Percentiles rank a stretch among this genome's conserved stretches.
Evolutionary conservation across 1,284 basidiomycete genomes (phyloP).

Genomic region (Marasmius sp.): DNA sequence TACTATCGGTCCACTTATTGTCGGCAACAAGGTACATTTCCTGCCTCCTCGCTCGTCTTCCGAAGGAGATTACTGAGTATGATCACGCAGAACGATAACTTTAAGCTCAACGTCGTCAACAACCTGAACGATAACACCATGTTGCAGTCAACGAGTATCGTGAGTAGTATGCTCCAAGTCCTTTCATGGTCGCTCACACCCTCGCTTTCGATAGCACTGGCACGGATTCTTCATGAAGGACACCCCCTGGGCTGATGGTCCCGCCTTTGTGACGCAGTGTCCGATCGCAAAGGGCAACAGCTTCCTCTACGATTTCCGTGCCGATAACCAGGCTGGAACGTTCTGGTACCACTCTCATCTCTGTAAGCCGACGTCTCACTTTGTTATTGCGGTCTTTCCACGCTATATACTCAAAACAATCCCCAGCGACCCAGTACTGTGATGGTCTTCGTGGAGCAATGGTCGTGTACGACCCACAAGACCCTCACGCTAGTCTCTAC

Average conservation of each 20-base stretch:
- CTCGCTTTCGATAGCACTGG: slow-evolving; percentile 31
- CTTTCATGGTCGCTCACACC: background rate
- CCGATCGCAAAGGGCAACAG: slow-evolving; percentile 35
- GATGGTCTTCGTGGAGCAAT: slow-evolving; percentile 47
- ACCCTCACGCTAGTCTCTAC: slow-evolving; percentile 41
- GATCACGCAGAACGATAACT: slow-evolving; percentile 16
- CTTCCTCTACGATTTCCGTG: slow-evolving; percentile 34
- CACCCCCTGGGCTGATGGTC: slow-evolving; percentile 35
- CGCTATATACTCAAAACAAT: background rate
- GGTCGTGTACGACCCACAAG: slow-evolving; percentile 45
- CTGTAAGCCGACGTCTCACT: slow-evolving; percentile 21
- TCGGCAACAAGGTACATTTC: slow-evolving; percentile 15
- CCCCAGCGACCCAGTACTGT: slow-evolving; percentile 33
- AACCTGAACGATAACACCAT: slow-evolving; percentile 20
- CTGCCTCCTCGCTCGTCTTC: background rate
- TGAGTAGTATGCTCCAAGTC: background rate
- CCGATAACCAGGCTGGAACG: slow-evolving; percentile 37
- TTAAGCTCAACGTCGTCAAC: slow-evolving; percentile 23
- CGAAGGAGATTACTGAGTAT: background rate
- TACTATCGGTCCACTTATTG: slow-evolving; percentile 18
- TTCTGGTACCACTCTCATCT: slow-evolving; percentile 47
- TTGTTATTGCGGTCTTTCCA: too few species aligned
- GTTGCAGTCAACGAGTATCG: slow-evolving; percentile 10
- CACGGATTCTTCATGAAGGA: slow-evolving; percentile 36
- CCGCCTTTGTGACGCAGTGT: slow-evolving; percentile 35